Evolutionary conservation across 1,284 basidiomycete species (phyloP).

Genomic region (Schizophyllum amplum): DNA sequence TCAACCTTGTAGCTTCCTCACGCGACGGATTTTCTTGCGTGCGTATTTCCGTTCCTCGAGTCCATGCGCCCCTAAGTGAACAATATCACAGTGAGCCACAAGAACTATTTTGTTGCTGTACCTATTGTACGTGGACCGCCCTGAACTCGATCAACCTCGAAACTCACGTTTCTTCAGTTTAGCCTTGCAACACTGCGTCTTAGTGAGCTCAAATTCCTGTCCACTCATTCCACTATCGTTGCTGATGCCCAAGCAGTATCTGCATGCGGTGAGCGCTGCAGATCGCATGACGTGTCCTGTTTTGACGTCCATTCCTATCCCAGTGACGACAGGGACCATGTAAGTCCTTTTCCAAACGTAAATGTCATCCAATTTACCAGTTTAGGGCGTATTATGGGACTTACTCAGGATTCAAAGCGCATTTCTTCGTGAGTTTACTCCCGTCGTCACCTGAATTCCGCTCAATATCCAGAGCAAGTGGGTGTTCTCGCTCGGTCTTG

Average conservation of each 20-base stretch:
- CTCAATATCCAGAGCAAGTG: conserved; percentile 25
- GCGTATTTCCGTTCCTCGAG: background rate
- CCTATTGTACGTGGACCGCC: background rate
- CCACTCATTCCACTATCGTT: too few relatives aligned
- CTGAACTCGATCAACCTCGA: background rate
- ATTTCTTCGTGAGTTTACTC: conserved; percentile 1
- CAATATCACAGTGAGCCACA: background rate
- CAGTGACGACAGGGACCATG: background rate
- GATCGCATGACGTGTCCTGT: background rate
- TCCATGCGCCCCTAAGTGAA: background rate
- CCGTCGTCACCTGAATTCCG: background rate
- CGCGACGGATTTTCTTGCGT: background rate
- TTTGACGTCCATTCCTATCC: background rate
- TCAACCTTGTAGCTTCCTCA: background rate
- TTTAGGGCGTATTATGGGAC: conserved; percentile 4
- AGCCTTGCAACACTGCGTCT: background rate
- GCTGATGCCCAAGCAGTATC: background rate
- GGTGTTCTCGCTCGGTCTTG: conserved; percentile 40
- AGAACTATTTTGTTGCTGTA: background rate
- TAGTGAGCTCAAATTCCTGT: background rate
- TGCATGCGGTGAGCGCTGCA: background rate
- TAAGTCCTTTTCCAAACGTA: background rate
- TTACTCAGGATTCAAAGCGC: conserved; percentile 3
- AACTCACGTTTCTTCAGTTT: background rate
- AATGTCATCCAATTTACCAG: background rate